Conservation (phyloP, 352 stramenopile genomes). For the Phytophthora sansomeana region DNA sequence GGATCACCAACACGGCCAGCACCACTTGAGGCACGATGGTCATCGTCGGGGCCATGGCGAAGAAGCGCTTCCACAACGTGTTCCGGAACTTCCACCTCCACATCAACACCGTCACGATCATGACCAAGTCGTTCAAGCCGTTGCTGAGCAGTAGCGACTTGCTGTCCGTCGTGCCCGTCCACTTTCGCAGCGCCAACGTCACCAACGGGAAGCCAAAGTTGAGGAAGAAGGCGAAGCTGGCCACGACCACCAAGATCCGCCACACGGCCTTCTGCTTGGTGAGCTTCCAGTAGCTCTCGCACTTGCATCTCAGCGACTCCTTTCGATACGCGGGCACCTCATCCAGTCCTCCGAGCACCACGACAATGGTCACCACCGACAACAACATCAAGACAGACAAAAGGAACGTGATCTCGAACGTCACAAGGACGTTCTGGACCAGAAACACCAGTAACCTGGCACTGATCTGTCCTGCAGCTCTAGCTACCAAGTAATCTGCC, state of each 20-base stretch:
- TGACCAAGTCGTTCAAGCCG: constrained; percentile 42
- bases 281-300: constrained; percentile 65
- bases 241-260: constrained; percentile 51
- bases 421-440: constrained; percentile 36
- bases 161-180: constrained; percentile 39
- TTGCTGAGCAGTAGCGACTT: constrained; percentile 33
- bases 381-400: constrained; percentile 42
- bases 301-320: constrained; percentile 45
- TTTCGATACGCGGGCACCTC: constrained; percentile 27
- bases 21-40: constrained; percentile 39
- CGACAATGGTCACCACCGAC: constrained; percentile 39
- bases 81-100: constrained; percentile 50
- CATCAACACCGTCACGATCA: constrained; percentile 46
- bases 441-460: constrained; percentile 38
- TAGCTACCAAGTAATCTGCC: constrained; percentile 55
- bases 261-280: constrained; percentile 64
- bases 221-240: constrained; percentile 57
- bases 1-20: constrained; percentile 37
- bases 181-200: constrained; percentile 39
- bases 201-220: constrained; percentile 47
- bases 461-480: constrained; percentile 36
- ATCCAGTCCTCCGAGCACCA: constrained; percentile 30
- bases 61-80: constrained; percentile 48
- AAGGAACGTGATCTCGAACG: constrained; percentile 34
- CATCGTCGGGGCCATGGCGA: constrained; percentile 37